A percentile compares a stretch with the other conserved stretches of the same genome.
Evolutionary conservation across 2,329 filamentous ascomycete species (phyloP).

Genomic region (Dendrostoma leiphaemia): DNA sequence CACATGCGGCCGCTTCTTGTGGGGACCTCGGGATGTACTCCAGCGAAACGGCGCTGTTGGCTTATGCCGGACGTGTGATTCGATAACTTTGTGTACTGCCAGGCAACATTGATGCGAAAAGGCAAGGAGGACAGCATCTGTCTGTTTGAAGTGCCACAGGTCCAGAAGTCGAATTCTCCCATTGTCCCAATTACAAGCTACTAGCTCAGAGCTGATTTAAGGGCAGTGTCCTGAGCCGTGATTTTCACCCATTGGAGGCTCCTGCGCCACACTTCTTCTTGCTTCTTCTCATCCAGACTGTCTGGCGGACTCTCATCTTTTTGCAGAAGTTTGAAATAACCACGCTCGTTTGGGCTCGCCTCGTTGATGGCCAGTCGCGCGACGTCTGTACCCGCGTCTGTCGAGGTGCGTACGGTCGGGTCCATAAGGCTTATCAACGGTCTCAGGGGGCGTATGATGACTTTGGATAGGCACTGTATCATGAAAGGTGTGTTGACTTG

Average conservation of each 20-base stretch:
- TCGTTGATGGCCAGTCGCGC: slow-evolving; percentile 15
- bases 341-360: slow-evolving; percentile 28
- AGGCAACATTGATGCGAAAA: no score
- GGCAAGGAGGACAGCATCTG: no score
- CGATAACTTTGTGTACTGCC: no score
- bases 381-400: slow-evolving; percentile 25
- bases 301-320: slow-evolving; percentile 30
- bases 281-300: slow-evolving; percentile 28
- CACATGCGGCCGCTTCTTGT: no score
- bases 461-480: slow-evolving; percentile 25
- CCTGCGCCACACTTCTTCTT: slow-evolving; percentile 32
- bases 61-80: no score
- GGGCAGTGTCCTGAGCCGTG: not conserved
- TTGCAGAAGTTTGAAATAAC: slow-evolving; percentile 32
- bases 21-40: no score
- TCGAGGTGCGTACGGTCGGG: slow-evolving; percentile 29
- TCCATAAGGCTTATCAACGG: slow-evolving; percentile 29
- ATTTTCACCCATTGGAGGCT: slow-evolving; percentile 29
- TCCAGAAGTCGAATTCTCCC: no score
- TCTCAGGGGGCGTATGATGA: slow-evolving; percentile 21
- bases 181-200: no score
- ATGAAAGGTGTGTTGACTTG: slow-evolving; percentile 29
- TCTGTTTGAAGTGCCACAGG: no score
- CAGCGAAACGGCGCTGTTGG: no score
- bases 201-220: no score